Base-by-base conservation (phyloP, 2,329 filamentous ascomycete species). In the Aureobasidium pullulans region DNA sequence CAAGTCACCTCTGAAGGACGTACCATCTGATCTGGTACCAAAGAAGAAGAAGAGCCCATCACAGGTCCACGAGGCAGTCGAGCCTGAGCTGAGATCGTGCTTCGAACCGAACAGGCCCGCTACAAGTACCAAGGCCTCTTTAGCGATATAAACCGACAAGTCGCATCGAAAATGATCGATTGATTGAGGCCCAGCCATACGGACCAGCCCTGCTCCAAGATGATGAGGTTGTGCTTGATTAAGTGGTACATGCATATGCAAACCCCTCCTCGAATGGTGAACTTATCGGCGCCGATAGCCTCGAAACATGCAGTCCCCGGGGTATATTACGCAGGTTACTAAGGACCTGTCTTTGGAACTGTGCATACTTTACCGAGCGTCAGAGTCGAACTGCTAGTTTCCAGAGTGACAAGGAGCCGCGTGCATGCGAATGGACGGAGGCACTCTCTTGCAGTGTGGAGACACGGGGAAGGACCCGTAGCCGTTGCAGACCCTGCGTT, bases 211-310 rank as follows among this genome's bases (percentile, higher is more conserved):
- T 32, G 44, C 16, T 37, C 32, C 32, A 50, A n/a, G 15, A 50
- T 23, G 37, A 16, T 16, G 47, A 16, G 28, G 28, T 52, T 19
- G 48, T 52, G 48, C 34, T 57, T 13, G 34, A 8, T 47, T 16
- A 19, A 57, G 54, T 48, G 19, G 43, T n/a, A 57, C 54, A 48
- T 48, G 43, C 54, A 57, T 48, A 57, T 57, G 54, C 54, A 39
- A 48, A 57, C 54, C 54, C 54, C 54, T 57, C 49, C 16, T 23
- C 32, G 16, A 48, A 15, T 29, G 6, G 39, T 23, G 42, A 44
- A 57, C 2, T 57, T 19, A 13, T 54, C 50, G 39, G 37, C n/a
- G 29, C 29, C n/a, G 39, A 34, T 34, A 16, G 13, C 29, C 32
- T 23, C 15, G 31, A 29, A 57, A 37, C 40, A 46, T 57, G 6